These are phyloP conservation scores for Lithohypha guttulata DNA, from an alignment of 2,329 filamentous ascomycete genomes.

Conservation along the genomic window DNA sequence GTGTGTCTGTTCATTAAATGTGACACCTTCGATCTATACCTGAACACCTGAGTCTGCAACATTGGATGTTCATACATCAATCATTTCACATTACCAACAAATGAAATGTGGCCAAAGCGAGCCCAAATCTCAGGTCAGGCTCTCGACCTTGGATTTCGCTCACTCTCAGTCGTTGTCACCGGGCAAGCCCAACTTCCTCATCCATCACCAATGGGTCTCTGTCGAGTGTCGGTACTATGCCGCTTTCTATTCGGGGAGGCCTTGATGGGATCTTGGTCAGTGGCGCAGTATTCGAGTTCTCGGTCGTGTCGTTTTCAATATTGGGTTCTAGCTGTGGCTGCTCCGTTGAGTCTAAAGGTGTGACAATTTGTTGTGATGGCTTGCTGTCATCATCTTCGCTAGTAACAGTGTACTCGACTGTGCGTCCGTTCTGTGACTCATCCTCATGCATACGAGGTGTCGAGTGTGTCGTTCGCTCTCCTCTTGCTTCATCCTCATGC, in stretches of 20 bases:
- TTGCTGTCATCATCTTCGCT: slow-evolving; percentile 9
- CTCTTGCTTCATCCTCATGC: slow-evolving; percentile 14
- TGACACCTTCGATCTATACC: no score
- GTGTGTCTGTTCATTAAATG: no score
- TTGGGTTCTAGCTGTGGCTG: slow-evolving; percentile 8
- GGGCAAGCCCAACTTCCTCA: slow-evolving; percentile 1
- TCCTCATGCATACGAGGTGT: background rate
- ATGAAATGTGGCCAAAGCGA: no score
- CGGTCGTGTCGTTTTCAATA: slow-evolving; percentile 10
- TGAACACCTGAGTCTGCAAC: no score
- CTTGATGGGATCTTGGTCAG: slow-evolving; percentile 8
- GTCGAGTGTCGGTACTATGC: slow-evolving; percentile 18
- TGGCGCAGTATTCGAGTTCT: slow-evolving; percentile 9
- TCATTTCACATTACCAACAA: no score
- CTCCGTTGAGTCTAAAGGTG: slow-evolving; percentile 13
- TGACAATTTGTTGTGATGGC: slow-evolving; percentile 8
- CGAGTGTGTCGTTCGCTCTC: background rate
- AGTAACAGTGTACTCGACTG: slow-evolving; percentile 7
- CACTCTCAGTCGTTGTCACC: background rate
- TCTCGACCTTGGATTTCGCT: no score
- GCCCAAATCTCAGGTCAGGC: no score
- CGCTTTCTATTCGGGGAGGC: slow-evolving; percentile 18
- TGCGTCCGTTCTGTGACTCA: background rate
- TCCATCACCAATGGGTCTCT: slow-evolving; percentile 10
- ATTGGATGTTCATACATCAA: no score